A percentile compares a stretch with the other conserved stretches of the same genome.
phyloP scores from a whole-genome alignment of 257 asterid genomes.

The Forsythia viridissima region DNA sequence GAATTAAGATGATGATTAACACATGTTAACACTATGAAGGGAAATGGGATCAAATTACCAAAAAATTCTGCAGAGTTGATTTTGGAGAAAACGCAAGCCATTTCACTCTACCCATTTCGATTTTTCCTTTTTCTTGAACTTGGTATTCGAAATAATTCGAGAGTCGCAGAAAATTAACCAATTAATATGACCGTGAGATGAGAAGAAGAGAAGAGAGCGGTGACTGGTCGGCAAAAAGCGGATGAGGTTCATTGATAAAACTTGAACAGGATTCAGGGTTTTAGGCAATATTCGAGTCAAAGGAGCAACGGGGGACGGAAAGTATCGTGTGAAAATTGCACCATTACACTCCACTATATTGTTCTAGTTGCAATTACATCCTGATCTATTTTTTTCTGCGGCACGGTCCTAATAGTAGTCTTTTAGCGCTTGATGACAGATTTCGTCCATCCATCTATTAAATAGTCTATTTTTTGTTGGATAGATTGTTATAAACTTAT shows the following conservation, averaged over 20 bases:
- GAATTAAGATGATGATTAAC: not conserved
- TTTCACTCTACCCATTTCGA: constrained; percentile 38
- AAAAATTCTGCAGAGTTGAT: constrained; percentile 34
- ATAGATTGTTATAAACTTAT: no score
- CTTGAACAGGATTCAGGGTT: not conserved
- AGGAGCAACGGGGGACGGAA: not conserved
- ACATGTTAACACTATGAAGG: not conserved
- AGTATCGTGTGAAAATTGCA: not conserved
- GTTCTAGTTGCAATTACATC: no score
- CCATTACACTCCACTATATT: not conserved
- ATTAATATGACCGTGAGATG: not conserved
- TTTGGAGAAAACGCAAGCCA: constrained; percentile 39
- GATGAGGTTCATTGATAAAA: not conserved
- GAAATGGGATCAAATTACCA: constrained; percentile 38
- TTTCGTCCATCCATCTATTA: no score
- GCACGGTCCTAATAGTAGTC: no score
- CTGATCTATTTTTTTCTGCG: no score
- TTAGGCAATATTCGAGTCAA: not conserved
- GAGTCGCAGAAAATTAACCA: not conserved
- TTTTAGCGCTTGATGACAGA: no score
- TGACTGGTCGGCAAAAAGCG: not conserved
- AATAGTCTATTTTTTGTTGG: no score
- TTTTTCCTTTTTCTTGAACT: not conserved
- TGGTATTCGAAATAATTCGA: not conserved
- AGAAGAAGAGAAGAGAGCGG: not conserved